A percentile compares a stretch with the other conserved stretches of the same genome.
Evolutionary conservation across 768 basidiomycete genomes (phyloP).

Genomic region (Tulasnella sp.): DNA sequence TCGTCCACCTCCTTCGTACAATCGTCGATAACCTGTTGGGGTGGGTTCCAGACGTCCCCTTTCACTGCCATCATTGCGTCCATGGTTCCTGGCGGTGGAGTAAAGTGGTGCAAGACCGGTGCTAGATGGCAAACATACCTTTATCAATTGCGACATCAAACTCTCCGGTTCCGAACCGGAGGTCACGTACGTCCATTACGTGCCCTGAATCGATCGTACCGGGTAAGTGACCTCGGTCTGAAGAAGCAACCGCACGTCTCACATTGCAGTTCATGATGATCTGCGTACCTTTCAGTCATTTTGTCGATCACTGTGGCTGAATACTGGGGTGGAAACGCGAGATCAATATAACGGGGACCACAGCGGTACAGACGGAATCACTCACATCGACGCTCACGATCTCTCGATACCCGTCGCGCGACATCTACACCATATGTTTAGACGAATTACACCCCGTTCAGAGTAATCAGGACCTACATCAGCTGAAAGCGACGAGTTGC

Average conservation of each 20-base stretch:
- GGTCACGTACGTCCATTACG: slow-evolving; percentile 68
- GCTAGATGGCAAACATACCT: slow-evolving; percentile 31
- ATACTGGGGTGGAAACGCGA: slow-evolving; percentile 36
- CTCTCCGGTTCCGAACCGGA: slow-evolving; percentile 44
- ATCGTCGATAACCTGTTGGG: slow-evolving; percentile 52
- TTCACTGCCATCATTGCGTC: slow-evolving; percentile 81
- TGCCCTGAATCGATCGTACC: slow-evolving; percentile 39
- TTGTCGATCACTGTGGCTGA: slow-evolving; percentile 61
- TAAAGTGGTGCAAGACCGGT: background rate
- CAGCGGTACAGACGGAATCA: background rate
- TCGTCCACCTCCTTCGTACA: slow-evolving; percentile 70
- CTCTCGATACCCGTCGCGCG: slow-evolving; percentile 70
- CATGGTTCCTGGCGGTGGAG: slow-evolving; percentile 48
- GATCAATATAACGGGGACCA: too few relatives aligned
- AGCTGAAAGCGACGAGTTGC: slow-evolving; percentile 69
- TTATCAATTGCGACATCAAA: slow-evolving; percentile 83
- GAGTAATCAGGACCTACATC: slow-evolving; percentile 36
- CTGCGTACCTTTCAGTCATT: slow-evolving; percentile 47
- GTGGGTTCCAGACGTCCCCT: slow-evolving; percentile 78
- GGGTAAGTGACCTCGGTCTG: background rate
- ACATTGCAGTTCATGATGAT: slow-evolving; percentile 55
- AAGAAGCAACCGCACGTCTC: background rate
- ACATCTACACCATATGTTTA: slow-evolving; percentile 43
- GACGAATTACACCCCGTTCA: background rate
- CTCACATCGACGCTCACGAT: slow-evolving; percentile 69